Evolutionary conservation across 306 rosid species (phyloP).

Genomic region (Vigna nakashimae): DNA sequence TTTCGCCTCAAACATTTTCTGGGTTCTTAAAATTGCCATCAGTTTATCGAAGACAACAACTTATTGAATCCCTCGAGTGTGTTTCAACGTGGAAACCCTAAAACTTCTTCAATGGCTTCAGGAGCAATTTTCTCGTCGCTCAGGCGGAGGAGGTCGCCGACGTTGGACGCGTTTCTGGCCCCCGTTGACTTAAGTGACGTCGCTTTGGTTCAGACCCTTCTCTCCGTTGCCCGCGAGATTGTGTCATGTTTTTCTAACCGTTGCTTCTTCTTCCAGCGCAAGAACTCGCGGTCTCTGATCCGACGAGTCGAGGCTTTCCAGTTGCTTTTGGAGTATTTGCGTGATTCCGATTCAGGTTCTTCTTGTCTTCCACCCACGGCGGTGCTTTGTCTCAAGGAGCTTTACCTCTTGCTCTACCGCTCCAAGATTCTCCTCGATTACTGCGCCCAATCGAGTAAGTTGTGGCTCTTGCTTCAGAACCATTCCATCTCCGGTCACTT

Average conservation of each 20-base stretch:
- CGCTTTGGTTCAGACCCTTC: conserved; percentile 70
- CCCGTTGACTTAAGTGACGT: conserved; percentile 86
- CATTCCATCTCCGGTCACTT: conserved; percentile 90
- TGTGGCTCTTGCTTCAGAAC: conserved; percentile 93
- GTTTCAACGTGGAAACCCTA: conserved; percentile 38
- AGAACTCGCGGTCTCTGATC: conserved; percentile 75
- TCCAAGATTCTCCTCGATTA: conserved; percentile 90
- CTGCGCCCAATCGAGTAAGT: conserved; percentile 83
- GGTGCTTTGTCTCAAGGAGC: conserved; percentile 82
- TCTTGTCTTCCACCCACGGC: conserved; percentile 64
- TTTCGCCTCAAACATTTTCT: neutral
- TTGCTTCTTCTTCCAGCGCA: conserved; percentile 67
- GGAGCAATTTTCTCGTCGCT: conserved; percentile 88
- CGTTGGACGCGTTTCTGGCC: conserved; percentile 81
- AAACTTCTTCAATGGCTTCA: conserved; percentile 63
- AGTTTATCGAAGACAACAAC: conserved; percentile 8
- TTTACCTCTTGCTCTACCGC: conserved; percentile 74
- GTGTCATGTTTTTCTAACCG: conserved; percentile 62
- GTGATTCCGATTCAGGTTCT: conserved; percentile 57
- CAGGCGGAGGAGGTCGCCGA: conserved; percentile 91
- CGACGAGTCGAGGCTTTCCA: conserved; percentile 71
- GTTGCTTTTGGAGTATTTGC: conserved; percentile 68
- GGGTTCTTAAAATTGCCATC: neutral
- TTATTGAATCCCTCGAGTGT: neutral
- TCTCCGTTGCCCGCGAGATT: conserved; percentile 61